phyloP scores from a whole-genome alignment of 1,284 basidiomycete species.

The Puccinia triticina region DNA sequence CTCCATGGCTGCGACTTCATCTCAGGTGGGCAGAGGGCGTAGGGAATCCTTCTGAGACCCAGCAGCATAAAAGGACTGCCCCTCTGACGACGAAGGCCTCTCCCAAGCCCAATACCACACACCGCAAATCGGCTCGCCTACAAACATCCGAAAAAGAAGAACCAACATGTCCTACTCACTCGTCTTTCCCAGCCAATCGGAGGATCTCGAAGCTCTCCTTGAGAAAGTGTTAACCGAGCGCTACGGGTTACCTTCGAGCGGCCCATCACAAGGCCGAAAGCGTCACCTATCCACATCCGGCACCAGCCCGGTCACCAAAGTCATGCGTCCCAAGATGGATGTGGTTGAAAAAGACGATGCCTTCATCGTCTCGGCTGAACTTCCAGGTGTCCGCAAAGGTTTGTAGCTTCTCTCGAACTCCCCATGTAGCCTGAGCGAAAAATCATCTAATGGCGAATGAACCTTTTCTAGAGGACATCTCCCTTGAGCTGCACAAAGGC shows the following conservation, averaged over 20 bases:
- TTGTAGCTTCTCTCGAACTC: neutral
- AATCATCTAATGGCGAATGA: neutral
- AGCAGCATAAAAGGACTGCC: too few relatives aligned
- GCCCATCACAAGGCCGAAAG: constrained; percentile 5
- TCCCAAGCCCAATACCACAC: too few relatives aligned
- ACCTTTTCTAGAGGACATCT: constrained; percentile 43
- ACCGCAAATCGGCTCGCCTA: too few relatives aligned
- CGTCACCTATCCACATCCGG: neutral
- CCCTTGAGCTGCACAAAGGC: constrained; percentile 46
- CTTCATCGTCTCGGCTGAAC: constrained; percentile 37
- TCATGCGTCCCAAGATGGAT: constrained; percentile 43
- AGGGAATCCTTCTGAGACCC: too few relatives aligned
- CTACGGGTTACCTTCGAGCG: constrained; percentile 29
- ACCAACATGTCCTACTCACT: constrained; percentile 38
- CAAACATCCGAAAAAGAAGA: too few relatives aligned
- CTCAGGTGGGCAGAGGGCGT: too few relatives aligned
- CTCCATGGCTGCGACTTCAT: too few relatives aligned
- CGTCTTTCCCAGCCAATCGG: constrained; percentile 40
- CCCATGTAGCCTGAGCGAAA: neutral
- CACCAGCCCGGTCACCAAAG: constrained; percentile 19
- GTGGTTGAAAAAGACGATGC: constrained; percentile 41
- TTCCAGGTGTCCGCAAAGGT: constrained; percentile 49
- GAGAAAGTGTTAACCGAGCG: constrained; percentile 44
- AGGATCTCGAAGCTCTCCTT: constrained; percentile 45
- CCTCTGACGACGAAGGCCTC: too few relatives aligned